phyloP scores from a whole-genome alignment of 2,329 filamentous ascomycete species.

The Rutstroemia sp. region DNA sequence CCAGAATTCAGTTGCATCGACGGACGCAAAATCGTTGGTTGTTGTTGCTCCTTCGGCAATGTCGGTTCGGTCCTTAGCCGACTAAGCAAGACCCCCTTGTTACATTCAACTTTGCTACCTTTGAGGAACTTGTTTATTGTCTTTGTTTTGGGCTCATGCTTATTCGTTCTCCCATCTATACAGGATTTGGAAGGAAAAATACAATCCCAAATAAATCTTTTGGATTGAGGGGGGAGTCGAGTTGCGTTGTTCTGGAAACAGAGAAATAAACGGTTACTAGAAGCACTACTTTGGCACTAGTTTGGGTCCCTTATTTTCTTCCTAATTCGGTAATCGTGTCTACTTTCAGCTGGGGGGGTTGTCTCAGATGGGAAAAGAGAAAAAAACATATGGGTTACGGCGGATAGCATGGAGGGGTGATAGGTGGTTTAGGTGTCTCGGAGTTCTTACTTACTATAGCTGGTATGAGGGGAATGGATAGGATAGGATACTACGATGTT shows the following conservation, averaged over 20 bases:
- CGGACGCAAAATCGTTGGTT: constrained; percentile 6
- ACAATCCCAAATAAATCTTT: constrained; percentile 39
- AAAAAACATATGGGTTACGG: no score
- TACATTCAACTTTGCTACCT: not conserved
- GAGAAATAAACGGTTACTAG: no score
- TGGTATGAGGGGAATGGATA: not conserved
- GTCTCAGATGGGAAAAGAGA: no score
- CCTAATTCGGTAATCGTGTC: no score
- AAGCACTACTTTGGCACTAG: no score
- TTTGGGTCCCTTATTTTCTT: no score
- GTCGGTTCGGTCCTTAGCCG: not conserved
- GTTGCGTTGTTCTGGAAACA: no score
- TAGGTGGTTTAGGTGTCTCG: not conserved
- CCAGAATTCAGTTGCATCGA: not conserved
- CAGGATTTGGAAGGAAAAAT: constrained; percentile 97
- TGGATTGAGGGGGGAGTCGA: no score
- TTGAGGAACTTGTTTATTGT: not conserved
- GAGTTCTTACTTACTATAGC: not conserved
- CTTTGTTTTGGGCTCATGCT: not conserved
- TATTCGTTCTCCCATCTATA: not conserved
- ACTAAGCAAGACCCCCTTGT: not conserved
- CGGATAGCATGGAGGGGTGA: not conserved
- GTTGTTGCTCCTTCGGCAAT: constrained; percentile 5
- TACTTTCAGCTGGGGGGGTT: not conserved
- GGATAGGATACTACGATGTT: not conserved